These are phyloP conservation scores for Pyrus communis DNA, from an alignment of 306 rosid species.

Conservation along the genomic window DNA sequence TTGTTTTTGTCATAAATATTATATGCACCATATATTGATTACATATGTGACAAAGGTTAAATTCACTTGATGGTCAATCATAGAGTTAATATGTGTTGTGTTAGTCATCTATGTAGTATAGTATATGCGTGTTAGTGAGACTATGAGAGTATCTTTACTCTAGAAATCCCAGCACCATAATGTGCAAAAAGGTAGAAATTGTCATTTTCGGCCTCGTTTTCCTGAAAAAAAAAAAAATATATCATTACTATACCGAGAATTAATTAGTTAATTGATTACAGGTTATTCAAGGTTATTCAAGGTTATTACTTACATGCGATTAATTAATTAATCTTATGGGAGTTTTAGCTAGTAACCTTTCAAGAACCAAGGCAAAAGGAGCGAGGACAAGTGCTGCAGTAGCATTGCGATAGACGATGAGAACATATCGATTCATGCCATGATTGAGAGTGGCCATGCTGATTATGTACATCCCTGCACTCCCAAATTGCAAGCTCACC, in stretches of 20 bases:
- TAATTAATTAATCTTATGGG: neutral
- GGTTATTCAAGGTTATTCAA: too few species aligned
- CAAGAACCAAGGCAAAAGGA: conserved; percentile 51
- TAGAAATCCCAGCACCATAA: conserved; percentile 51
- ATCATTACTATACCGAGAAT: neutral
- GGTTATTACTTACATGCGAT: neutral
- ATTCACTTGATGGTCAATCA: neutral
- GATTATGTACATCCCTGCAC: conserved; percentile 47
- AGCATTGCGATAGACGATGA: conserved; percentile 57
- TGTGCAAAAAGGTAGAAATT: conserved; percentile 36
- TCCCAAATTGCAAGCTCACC: conserved; percentile 52
- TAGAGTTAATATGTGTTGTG: neutral
- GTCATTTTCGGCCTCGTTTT: conserved; percentile 71
- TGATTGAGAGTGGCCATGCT: conserved; percentile 43
- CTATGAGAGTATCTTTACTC: conserved; percentile 36
- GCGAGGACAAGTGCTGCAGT: conserved; percentile 51
- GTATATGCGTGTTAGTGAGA: neutral
- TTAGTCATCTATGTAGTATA: neutral
- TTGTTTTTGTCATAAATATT: neutral
- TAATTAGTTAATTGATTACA: neutral
- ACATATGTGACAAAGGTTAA: neutral
- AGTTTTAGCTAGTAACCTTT: conserved; percentile 32
- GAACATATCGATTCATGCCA: conserved; percentile 60
- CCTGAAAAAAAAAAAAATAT: conserved; percentile 23
- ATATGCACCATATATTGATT: neutral